phyloP scores from a whole-genome alignment of 331 rosid species.

The Quercus phellos region DNA sequence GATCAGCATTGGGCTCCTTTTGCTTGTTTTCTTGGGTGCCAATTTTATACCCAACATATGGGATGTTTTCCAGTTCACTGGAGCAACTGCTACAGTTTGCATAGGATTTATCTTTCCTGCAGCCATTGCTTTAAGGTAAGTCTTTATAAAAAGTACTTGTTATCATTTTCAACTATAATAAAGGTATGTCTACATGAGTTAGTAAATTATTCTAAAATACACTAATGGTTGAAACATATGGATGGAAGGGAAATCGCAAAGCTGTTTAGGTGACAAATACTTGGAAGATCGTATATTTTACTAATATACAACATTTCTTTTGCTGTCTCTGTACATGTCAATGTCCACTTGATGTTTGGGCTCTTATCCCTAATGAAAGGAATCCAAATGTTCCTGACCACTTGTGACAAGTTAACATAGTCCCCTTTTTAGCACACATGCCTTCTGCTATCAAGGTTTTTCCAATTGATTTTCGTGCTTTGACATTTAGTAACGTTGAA shows the following conservation, averaged over 20 bases:
- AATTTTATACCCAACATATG: slow-evolving; percentile 66
- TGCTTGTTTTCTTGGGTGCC: slow-evolving; percentile 48
- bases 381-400: not conserved
- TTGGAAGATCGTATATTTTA: not conserved
- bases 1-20: slow-evolving; percentile 44
- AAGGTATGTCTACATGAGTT: not conserved
- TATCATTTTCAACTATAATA: not conserved
- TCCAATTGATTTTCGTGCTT: not conserved
- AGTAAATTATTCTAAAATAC: not conserved
- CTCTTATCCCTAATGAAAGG: not conserved
- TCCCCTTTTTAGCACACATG: not conserved
- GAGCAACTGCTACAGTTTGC: slow-evolving; percentile 73
- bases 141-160: not conserved
- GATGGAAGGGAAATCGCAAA: not conserved
- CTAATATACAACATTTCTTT: not conserved
- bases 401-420: not conserved
- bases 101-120: slow-evolving; percentile 66
- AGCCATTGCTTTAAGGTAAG: slow-evolving; percentile 61
- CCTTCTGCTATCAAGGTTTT: not conserved
- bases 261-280: not conserved
- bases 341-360: not conserved
- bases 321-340: not conserved
- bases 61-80: slow-evolving; percentile 65
- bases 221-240: not conserved
- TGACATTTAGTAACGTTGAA: not conserved